Percentiles rank a stretch among this genome's conserved stretches.
These are phyloP conservation scores for Trichophaea hybrida DNA, from an alignment of 2,329 filamentous ascomycete species.

Conservation along the genomic window DNA sequence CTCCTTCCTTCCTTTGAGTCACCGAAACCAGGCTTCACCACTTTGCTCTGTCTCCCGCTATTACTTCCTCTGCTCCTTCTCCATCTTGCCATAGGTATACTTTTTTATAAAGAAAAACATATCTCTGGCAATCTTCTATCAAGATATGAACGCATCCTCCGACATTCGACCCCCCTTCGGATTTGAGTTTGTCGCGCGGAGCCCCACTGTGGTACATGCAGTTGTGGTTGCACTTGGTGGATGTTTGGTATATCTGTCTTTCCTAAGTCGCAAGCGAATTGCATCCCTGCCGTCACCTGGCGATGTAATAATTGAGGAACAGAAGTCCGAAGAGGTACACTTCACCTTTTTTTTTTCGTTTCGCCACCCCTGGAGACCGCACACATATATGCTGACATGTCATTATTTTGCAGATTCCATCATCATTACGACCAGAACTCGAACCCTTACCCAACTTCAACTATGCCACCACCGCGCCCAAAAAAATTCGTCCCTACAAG, in stretches of 20 bases:
- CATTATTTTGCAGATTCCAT: no score
- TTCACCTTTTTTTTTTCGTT: not conserved
- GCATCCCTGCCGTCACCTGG: not conserved
- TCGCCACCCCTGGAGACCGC: not conserved
- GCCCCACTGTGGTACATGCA: not conserved
- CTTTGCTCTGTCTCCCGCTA: no score
- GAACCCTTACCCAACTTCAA: slow-evolving; percentile 31
- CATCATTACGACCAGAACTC: slow-evolving; percentile 15
- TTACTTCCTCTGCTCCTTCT: no score
- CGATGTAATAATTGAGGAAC: not conserved
- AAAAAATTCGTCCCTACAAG: slow-evolving; percentile 38
- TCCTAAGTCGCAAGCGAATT: not conserved
- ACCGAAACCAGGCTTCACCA: no score
- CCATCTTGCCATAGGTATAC: no score
- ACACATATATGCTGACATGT: no score
- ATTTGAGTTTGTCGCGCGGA: not conserved
- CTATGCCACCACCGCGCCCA: slow-evolving; percentile 33
- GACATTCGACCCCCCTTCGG: not conserved
- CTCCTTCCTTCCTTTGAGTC: no score
- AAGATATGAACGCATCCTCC: not conserved
- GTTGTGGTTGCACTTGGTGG: not conserved
- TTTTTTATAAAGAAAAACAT: no score
- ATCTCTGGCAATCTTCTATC: no score
- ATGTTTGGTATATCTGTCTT: not conserved
- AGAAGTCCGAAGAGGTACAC: not conserved